Evolutionary conservation across 2,329 filamentous ascomycete species (phyloP), one percentile per base, ranked within the genome.

Genomic region (Aspergillus persii): DNA sequence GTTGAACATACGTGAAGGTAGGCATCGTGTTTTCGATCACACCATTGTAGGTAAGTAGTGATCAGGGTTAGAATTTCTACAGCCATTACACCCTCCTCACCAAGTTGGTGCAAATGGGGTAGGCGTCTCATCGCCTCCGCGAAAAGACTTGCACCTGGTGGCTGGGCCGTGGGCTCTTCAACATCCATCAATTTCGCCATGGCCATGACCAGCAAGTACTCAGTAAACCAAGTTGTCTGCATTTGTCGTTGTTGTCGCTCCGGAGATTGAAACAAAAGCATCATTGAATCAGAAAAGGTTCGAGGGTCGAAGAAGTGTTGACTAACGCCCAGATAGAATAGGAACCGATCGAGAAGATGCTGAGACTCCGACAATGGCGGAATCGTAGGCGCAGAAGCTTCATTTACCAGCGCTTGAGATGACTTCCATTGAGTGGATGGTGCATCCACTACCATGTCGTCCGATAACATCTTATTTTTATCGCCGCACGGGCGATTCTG

Each of bases 141-240:
- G 8, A 66, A 66, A 8, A 66, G 54, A 15, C 55, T 58, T 11
- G 64, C 54, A 0, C 64, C 64, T 3, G 64, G 64, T 3, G 59
- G 59, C 26, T 63, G 61, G 9, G 52, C 54, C 7, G 60, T 57
- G n/a, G 65, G 65, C 36, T 61, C n/a, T 46, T 63, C 56, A 4
- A 64, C 62, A 49, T 68, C 65, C 57, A 68, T 68, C 3, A 68
- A 60, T 30, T 65, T 67, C 18, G 63, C 65, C 64, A 68, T 68
- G 8, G 65, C 66, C 66, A 68, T 68, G 18, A 68, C 66, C 7
- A 68, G 57, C 7, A 68, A 59, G 52, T 68, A 68, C 53, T 68
- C 61, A 3, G 63, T 62, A 29, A 61, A 68, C 65, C 65, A 67
- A 7, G 52, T 55, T 1, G 59, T 60, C n/a, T 15, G 30, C 49